Conservation (phyloP, 192 early-diverging fungal genomes). For the Geosiphon pyriformis region DNA sequence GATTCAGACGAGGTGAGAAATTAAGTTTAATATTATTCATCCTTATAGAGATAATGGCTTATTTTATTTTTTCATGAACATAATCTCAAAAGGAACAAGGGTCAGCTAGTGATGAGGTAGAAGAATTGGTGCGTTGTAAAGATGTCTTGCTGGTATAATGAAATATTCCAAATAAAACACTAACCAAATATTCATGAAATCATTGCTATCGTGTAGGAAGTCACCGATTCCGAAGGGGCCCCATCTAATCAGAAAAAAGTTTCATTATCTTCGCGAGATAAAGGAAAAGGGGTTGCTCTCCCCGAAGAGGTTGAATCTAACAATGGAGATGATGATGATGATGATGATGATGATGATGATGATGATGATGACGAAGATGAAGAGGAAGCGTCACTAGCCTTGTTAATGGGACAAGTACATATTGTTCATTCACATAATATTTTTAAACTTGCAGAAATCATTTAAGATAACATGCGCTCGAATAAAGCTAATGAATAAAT, state of each 20-base stretch:
- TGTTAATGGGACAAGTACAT: background rate
- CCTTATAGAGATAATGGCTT: background rate
- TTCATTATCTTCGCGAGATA: slow-evolving; percentile 13
- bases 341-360: slow-evolving; percentile 1
- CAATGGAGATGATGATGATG: background rate
- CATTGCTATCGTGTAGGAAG: slow-evolving; percentile 1
- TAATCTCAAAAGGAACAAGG: background rate
- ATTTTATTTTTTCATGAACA: background rate
- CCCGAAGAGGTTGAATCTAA: slow-evolving; percentile 1
- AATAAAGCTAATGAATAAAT: no score
- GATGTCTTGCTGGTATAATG: background rate
- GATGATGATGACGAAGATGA: background rate
- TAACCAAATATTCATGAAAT: background rate
- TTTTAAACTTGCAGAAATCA: no score
- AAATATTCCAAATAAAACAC: background rate
- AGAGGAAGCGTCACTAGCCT: background rate
- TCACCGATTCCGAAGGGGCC: background rate
- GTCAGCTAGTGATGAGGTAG: slow-evolving; percentile 19
- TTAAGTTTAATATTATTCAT: background rate
- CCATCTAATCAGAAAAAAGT: background rate
- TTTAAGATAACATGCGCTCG: no score
- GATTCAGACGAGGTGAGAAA: background rate
- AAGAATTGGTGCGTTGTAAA: background rate
- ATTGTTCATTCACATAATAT: no score
- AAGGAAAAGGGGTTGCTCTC: slow-evolving; percentile 20